Evolutionary conservation across 2,329 filamentous ascomycete species (phyloP).

Genomic region (Xylaria arbuscula): DNA sequence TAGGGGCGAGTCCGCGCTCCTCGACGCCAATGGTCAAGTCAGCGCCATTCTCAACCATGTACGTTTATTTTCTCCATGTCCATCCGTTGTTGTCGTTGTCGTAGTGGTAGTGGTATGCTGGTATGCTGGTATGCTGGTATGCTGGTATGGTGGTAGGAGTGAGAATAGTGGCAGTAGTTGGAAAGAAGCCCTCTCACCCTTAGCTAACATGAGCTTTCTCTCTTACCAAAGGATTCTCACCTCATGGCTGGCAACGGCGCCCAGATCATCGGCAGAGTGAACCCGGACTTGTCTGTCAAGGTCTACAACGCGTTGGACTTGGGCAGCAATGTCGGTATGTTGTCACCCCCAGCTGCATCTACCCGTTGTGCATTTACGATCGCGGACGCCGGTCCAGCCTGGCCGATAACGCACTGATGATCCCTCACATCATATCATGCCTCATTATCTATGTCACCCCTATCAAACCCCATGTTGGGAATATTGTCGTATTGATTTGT

Average conservation of each 20-base stretch:
- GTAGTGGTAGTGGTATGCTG: too few relatives aligned
- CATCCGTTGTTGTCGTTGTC: neutral
- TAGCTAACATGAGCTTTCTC: slow-evolving; percentile 19
- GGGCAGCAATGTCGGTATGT: slow-evolving; percentile 75
- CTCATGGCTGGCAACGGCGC: slow-evolving; percentile 75
- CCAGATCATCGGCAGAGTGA: slow-evolving; percentile 84
- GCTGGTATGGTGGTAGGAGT: neutral
- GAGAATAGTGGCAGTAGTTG: too few relatives aligned
- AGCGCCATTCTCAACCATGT: slow-evolving; percentile 80
- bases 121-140: too few relatives aligned
- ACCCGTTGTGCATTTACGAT: slow-evolving; percentile 4
- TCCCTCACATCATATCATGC: slow-evolving; percentile 9
- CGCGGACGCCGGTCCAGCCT: slow-evolving; percentile 1
- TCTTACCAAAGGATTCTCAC: slow-evolving; percentile 70
- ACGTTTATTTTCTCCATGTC: slow-evolving; percentile 6
- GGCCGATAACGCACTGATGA: neutral
- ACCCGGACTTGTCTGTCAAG: slow-evolving; percentile 76
- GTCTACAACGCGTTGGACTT: slow-evolving; percentile 77
- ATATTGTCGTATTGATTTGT: slow-evolving; percentile 28
- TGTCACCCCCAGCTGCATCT: slow-evolving; percentile 9
- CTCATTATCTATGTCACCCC: neutral
- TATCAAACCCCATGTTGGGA: slow-evolving; percentile 2
- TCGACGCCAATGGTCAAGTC: slow-evolving; percentile 84
- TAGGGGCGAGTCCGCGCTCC: slow-evolving; percentile 80
- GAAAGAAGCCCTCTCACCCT: slow-evolving; percentile 5